Percentiles rank a stretch among this genome's conserved stretches.
These are phyloP conservation scores for Starmerella stigmatis DNA, from an alignment of 805 yeast genomes.

Conservation along the genomic window DNA sequence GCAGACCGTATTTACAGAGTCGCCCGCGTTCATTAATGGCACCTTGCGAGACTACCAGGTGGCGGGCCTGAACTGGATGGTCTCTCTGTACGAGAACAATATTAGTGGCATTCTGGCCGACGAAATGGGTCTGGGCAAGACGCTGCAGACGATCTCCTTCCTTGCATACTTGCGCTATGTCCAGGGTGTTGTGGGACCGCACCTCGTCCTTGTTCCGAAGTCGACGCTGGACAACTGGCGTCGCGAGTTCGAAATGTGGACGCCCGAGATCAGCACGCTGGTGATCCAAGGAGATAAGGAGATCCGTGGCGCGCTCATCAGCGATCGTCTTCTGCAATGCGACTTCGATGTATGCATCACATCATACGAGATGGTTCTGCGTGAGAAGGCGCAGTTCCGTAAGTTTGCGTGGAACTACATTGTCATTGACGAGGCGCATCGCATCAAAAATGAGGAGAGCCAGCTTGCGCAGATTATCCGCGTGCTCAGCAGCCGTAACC, in stretches of 20 bases:
- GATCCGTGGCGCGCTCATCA: conserved; percentile 52
- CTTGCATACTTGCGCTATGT: conserved; percentile 76
- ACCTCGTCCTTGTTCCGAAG: conserved; percentile 84
- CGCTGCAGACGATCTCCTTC: conserved; percentile 87
- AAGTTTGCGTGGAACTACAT: conserved; percentile 89
- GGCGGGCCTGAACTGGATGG: conserved; percentile 92
- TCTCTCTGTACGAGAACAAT: conserved; percentile 75
- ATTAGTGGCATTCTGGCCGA: conserved; percentile 92
- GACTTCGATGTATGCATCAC: conserved; percentile 85
- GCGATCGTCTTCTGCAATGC: conserved; percentile 50
- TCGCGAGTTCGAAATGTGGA: conserved; percentile 90
- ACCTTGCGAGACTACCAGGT: conserved; percentile 79
- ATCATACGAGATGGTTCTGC: conserved; percentile 84
- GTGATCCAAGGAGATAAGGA: conserved; percentile 87
- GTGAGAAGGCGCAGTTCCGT: conserved; percentile 72
- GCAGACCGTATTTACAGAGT: conserved; percentile 68
- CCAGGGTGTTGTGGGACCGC: conserved; percentile 77
- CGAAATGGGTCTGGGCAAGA: conserved; percentile 97
- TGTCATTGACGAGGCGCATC: conserved; percentile 90
- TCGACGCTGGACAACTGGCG: conserved; percentile 95
- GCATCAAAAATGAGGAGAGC: conserved; percentile 90
- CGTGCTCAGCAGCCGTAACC: conserved; percentile 70
- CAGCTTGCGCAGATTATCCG: conserved; percentile 87
- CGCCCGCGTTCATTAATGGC: conserved; percentile 71
- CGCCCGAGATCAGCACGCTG: conserved; percentile 80